Base-by-base conservation (phyloP, 441 rosid species). In the Iberis amara region DNA sequence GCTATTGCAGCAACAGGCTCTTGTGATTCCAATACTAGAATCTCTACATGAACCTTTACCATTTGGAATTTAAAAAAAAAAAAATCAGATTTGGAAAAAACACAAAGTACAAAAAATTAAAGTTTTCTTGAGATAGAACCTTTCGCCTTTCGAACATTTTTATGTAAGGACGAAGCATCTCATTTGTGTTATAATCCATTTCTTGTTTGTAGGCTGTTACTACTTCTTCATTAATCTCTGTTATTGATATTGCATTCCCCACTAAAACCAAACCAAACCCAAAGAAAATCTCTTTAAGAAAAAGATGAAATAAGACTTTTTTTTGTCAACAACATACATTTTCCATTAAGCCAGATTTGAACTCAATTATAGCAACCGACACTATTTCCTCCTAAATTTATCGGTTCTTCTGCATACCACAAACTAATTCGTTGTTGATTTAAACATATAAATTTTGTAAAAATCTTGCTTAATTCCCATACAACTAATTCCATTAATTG, bases 161-260 rank as follows among this genome's bases (percentile, higher is more conserved):
- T 68, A 70, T 81, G 62, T 66, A 83, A 61, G 95, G 94, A 52
- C 76, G 85, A 64, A 91, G 80, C 68, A 55, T 56, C 61, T 77
- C 80, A 33, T 44, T 68, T 5, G 75, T 61, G 76, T 73, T 74
- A 90, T 87, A 85, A 47, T 78, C 85, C 39, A 70, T 43, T 72
- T 91, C 96, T 75, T 85, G 75, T 78, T n/a, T 85, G 52, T 85
- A 85, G 27, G 95, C 95, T 45, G 77, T 62, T n/a, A 82, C 94
- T 13, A 91, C 74, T 37, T 85, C 95, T 0, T 91, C 87, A 40
- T 91, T 79, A 56, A 85, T 83, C 78, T 85, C 83, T 57, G 94
- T 65, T 63, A 91, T 40, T 11, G 96, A 89, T 53, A 85, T 65
- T 6, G 48, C 70, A 66, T 85, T 91, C 58, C 98, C 98, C 96